A percentile compares a stretch with the other conserved stretches of the same genome.
phyloP scores from a whole-genome alignment of 345 rosid genomes.

The Xanthoceras sorbifolium region DNA sequence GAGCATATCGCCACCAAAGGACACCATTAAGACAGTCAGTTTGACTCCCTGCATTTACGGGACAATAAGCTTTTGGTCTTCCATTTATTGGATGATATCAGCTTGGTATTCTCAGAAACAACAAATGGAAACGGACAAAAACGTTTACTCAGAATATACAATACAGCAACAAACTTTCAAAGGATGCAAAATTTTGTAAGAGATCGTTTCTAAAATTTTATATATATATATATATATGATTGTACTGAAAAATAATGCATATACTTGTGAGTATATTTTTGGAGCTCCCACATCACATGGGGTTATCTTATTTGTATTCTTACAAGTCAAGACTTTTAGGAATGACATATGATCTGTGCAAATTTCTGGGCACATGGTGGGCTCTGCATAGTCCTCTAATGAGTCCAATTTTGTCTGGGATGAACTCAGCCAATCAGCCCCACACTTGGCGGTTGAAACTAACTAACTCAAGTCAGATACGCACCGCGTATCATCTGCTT shows the following conservation, averaged over 20 bases:
- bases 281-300: neutral
- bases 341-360: neutral
- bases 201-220: too few relatives aligned
- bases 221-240: too few relatives aligned
- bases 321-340: neutral
- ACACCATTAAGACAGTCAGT: neutral
- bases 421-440: neutral
- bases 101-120: neutral
- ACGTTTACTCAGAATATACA: too few relatives aligned
- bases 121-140: neutral
- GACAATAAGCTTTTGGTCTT: neutral
- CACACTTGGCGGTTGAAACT: neutral
- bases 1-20: neutral
- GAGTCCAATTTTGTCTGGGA: neutral
- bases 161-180: neutral
- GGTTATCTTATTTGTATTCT: neutral
- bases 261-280: neutral
- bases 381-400: neutral
- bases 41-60: neutral
- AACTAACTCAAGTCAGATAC: neutral
- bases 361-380: conserved; percentile 9
- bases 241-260: neutral
- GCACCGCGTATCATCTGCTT: neutral
- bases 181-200: neutral
- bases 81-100: neutral